Evolutionary conservation across 2,329 filamentous ascomycete genomes (phyloP), one percentile per base, ranked within the genome.

Genomic region (Fusarium annulatum): DNA sequence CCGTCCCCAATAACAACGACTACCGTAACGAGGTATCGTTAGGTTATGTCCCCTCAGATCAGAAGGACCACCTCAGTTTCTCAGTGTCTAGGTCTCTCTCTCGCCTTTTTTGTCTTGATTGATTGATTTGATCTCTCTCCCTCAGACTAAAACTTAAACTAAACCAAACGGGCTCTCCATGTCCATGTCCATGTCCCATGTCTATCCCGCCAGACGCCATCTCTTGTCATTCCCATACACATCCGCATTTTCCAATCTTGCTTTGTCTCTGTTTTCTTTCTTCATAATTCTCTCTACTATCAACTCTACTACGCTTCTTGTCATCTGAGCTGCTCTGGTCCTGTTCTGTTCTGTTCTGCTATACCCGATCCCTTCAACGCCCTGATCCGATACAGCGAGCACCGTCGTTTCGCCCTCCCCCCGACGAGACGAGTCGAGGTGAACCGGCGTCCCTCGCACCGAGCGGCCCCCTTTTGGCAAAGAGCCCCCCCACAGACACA

Each of bases 401-500:
- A 53, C 53, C 63, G 26, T 51, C 46, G 41, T 67, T 62, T 75
- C 69, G 45, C 61, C 64, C 58, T 74, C 59, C 67, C 67, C 69
- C 64, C 53, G 45, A 67, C 64, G 52, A 69, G 65, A 61, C 66
- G 60, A 69, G 67, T 76, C 73, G 76, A 71, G 72, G 67, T 72
- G 74, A 78, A 75, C 73, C 76, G 74, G 76, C 73, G 76, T 76
- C 75, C 69, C 72, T 77, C 75, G 75, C 76, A 78, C 76, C 76
- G 76, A 78, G 73, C 76, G 75, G 76, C 76, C 76, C 67, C 76
- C 76, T 78, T 78, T 78, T 78, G 76, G 76, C 76, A 75, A 72
- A 72, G 46, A 72, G 57, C 65, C 71, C 65, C 73, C 71, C 69
- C 69, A 69, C 69, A 72, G 42, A 53, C 69, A 72, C 69, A 69